A percentile compares a stretch with the other conserved stretches of the same genome.
These are phyloP conservation scores for Colletotrichum spaethianum DNA, from an alignment of 2,329 filamentous ascomycete genomes.

Conservation along the genomic window DNA sequence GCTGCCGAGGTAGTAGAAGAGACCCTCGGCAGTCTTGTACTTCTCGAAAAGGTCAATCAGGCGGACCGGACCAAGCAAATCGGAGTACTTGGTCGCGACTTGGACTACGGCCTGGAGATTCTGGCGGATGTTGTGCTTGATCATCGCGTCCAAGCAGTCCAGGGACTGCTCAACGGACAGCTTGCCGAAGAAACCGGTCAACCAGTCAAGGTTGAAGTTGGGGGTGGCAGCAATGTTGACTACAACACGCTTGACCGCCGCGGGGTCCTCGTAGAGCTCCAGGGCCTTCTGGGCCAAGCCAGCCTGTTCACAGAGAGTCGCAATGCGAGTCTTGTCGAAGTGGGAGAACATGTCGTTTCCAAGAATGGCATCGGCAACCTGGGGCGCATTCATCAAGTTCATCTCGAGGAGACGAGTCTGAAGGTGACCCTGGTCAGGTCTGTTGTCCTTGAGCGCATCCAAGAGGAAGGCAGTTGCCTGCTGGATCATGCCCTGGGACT, in stretches of 20 bases:
- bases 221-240: constrained; percentile 86
- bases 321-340: constrained; percentile 92
- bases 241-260: constrained; percentile 89
- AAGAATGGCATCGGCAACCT: constrained; percentile 97
- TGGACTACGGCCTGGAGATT: constrained; percentile 96
- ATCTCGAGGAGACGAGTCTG: constrained; percentile 97
- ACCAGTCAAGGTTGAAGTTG: constrained; percentile 91
- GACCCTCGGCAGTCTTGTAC: constrained; percentile 95
- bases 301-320: constrained; percentile 92
- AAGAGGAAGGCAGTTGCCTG: constrained; percentile 98
- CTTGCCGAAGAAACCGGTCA: constrained; percentile 92
- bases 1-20: constrained; percentile 98
- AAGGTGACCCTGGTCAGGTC: constrained; percentile 90
- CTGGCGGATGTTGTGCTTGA: constrained; percentile 95
- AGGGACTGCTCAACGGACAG: constrained; percentile 96
- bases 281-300: constrained; percentile 89
- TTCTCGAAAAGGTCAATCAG: constrained; percentile 97
- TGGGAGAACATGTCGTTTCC: constrained; percentile 99
- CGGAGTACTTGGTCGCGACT: constrained; percentile 97
- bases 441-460: constrained; percentile 95
- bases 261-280: constrained; percentile 94
- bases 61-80: constrained; percentile 87
- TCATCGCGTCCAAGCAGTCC: constrained; percentile 95
- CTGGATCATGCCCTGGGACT: constrained; percentile 97
- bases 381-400: constrained; percentile 96